phyloP scores from a whole-genome alignment of 768 basidiomycete species.

The Auricularia auricula-judae region DNA sequence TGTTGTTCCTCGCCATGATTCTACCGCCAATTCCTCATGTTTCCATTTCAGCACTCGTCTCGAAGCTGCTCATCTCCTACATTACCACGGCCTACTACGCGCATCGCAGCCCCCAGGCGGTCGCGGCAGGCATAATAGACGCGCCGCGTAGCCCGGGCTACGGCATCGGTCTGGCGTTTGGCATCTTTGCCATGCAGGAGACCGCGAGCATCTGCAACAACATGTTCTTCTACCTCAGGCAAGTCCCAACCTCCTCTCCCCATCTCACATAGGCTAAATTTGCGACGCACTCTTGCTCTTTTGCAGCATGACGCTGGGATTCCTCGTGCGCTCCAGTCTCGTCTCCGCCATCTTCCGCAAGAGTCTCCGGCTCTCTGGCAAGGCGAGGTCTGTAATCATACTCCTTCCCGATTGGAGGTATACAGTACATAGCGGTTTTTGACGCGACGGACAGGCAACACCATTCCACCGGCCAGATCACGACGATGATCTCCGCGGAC shows the following conservation, averaged over 20 bases:
- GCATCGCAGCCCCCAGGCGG: constrained; percentile 26
- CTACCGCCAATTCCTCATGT: neutral
- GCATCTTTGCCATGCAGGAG: constrained; percentile 53
- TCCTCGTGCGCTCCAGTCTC: constrained; percentile 21
- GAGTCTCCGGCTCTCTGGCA: constrained; percentile 51
- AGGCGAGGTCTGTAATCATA: neutral
- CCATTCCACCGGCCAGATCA: constrained; percentile 58
- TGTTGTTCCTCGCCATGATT: neutral
- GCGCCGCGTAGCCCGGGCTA: constrained; percentile 43
- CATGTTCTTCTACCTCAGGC: constrained; percentile 3
- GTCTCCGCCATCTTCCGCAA: constrained; percentile 50
- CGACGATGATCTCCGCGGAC: constrained; percentile 61
- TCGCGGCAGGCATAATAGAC: constrained; percentile 17
- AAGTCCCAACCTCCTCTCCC: neutral
- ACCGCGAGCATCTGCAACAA: constrained; percentile 7
- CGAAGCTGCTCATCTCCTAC: constrained; percentile 50
- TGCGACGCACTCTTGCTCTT: too few relatives aligned
- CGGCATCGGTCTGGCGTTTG: constrained; percentile 50
- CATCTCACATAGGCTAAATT: too few relatives aligned
- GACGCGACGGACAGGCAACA: constrained; percentile 31
- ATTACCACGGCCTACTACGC: constrained; percentile 38
- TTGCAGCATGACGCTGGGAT: constrained; percentile 1
- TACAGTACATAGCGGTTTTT: neutral
- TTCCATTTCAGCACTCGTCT: constrained; percentile 46
- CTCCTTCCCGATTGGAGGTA: neutral